These are phyloP conservation scores for Pleurotus pulmonarius DNA, from an alignment of 768 basidiomycete species.

Conservation along the genomic window DNA sequence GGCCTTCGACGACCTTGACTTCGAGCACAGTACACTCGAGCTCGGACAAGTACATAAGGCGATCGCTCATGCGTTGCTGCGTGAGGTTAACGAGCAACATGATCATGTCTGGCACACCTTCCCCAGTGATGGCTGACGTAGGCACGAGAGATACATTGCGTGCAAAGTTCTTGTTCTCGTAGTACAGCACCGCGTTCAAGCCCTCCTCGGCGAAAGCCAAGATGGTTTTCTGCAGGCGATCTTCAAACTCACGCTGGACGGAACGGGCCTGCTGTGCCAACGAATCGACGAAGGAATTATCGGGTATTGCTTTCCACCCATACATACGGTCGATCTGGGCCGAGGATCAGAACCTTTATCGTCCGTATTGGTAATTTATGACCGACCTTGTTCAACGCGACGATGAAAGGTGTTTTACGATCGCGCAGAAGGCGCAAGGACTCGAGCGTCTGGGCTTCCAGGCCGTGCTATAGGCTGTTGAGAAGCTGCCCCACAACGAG, in stretches of 20 bases:
- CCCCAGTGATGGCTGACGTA: constrained; percentile 96
- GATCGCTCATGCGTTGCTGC: constrained; percentile 96
- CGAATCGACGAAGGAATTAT: constrained; percentile 91
- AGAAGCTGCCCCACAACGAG: background rate
- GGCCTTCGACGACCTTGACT: constrained; percentile 97
- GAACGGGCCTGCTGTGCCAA: constrained; percentile 74
- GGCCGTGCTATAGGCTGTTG: constrained; percentile 65
- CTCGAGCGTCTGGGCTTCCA: constrained; percentile 97
- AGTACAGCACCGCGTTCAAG: constrained; percentile 91
- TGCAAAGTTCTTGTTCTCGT: constrained; percentile 94
- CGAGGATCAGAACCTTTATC: constrained; percentile 4
- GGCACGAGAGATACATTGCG: constrained; percentile 95
- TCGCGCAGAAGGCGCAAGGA: constrained; percentile 89
- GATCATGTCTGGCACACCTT: constrained; percentile 99
- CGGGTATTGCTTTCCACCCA: constrained; percentile 87
- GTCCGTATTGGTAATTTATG: background rate
- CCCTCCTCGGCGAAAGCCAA: constrained; percentile 98
- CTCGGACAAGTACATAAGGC: constrained; percentile 96
- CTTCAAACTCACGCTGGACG: constrained; percentile 90
- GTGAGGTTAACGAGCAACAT: constrained; percentile 97
- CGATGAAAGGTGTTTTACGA: constrained; percentile 97
- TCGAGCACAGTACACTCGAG: constrained; percentile 97
- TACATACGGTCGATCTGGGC: constrained; percentile 94
- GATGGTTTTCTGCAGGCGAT: constrained; percentile 79
- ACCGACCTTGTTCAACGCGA: constrained; percentile 90